Percentiles rank a stretch among this genome's conserved stretches.
phyloP scores from a whole-genome alignment of 441 rosid genomes.

The Euphorbia neoarborescens region DNA sequence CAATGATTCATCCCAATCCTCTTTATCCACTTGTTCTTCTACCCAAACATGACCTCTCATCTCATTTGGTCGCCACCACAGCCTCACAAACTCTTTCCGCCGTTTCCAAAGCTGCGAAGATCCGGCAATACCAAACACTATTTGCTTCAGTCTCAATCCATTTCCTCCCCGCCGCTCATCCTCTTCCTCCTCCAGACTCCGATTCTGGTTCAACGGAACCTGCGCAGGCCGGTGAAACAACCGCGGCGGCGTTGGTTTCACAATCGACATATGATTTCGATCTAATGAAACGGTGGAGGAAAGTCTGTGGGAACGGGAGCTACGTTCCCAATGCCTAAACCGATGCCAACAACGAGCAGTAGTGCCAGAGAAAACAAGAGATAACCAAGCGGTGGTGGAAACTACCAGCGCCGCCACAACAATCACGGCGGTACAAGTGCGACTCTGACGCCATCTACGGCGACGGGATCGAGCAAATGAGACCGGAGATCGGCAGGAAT shows the following conservation, averaged over 20 bases:
- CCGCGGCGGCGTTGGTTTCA: constrained; percentile 17
- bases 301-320: constrained; percentile 20
- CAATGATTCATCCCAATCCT: constrained; percentile 47
- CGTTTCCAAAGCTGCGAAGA: constrained; percentile 71
- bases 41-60: constrained; percentile 86
- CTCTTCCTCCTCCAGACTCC: constrained; percentile 33
- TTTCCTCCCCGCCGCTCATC: neutral
- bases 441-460: constrained; percentile 50
- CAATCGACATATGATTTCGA: constrained; percentile 4
- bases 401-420: constrained; percentile 51
- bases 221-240: constrained; percentile 16
- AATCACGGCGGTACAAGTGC: constrained; percentile 41
- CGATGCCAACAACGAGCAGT: constrained; percentile 47
- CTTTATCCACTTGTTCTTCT: constrained; percentile 43
- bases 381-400: constrained; percentile 68
- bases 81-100: constrained; percentile 68
- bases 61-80: constrained; percentile 71
- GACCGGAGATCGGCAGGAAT: constrained; percentile 28
- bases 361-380: constrained; percentile 64
- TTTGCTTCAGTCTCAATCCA: constrained; percentile 36
- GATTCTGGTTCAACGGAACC: constrained; percentile 25
- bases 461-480: constrained; percentile 27
- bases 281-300: neutral
- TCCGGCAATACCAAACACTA: constrained; percentile 83
- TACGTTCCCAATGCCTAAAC: constrained; percentile 47